These are phyloP conservation scores for Chiua virens DNA, from an alignment of 768 basidiomycete genomes.

Conservation along the genomic window DNA sequence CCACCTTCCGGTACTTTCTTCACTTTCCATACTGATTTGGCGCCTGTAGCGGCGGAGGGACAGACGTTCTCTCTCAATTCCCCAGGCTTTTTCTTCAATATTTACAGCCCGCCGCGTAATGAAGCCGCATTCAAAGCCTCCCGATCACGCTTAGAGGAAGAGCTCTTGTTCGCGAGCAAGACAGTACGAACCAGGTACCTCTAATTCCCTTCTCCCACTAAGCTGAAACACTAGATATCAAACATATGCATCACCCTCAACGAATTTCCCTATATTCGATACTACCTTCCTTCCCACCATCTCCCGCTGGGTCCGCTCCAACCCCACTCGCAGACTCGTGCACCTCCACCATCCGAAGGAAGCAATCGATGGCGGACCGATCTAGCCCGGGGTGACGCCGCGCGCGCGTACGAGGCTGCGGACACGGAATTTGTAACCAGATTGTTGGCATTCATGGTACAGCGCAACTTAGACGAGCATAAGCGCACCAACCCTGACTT, in stretches of 20 bases:
- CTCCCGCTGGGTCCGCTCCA: constrained; percentile 83
- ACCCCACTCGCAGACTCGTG: constrained; percentile 60
- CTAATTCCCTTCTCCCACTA: not conserved
- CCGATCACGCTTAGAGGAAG: constrained; percentile 81
- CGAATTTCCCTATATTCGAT: constrained; percentile 91
- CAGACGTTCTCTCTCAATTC: constrained; percentile 79
- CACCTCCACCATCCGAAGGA: constrained; percentile 62
- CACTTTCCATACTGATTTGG: constrained; percentile 9
- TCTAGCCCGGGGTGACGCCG: constrained; percentile 69
- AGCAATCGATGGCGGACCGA: constrained; percentile 79
- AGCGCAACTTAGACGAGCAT: constrained; percentile 81
- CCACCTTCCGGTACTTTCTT: not conserved
- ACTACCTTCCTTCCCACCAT: constrained; percentile 84
- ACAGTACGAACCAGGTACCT: constrained; percentile 41
- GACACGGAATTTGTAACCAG: constrained; percentile 79
- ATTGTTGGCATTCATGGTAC: constrained; percentile 83
- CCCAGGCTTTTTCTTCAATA: constrained; percentile 82
- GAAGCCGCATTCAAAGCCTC: constrained; percentile 66
- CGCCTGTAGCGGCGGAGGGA: constrained; percentile 70
- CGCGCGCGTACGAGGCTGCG: constrained; percentile 66
- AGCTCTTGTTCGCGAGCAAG: constrained; percentile 74
- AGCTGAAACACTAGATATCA: constrained; percentile 56
- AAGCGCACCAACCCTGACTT: constrained; percentile 86
- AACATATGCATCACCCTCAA: constrained; percentile 89
- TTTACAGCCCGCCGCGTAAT: constrained; percentile 81